Base-by-base conservation (phyloP, 768 basidiomycete genomes). In the Gyrodon lividus region DNA sequence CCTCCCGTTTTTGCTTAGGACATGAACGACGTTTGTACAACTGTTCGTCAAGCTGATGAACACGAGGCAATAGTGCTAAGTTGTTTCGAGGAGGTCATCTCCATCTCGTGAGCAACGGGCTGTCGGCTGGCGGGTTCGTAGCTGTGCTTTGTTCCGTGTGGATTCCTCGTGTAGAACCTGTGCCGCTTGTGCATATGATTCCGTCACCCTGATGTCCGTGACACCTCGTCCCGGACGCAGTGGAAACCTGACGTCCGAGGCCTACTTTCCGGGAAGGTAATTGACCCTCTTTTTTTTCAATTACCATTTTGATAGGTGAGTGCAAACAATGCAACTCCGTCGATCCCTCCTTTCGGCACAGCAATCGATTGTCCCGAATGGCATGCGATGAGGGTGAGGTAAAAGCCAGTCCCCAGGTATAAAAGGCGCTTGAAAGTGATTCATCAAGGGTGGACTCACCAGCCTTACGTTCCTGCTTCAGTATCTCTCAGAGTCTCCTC, bases 301-400 rank as follows among this genome's bases (percentile, higher is more conserved):
- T 37, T 41, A 37, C 28, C 44, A 24, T 43, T 44, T 46, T 28
- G 14, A 50, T 47, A 51, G 54, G 61, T 49, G 56, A 49, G 41
- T 35, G 45, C 67, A 47, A 51, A 48, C 50, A 46, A 68, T 68
- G 66, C 57, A 57, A 67, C 63, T 68, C 57, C 45, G 54, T 64
- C 56, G 54, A n/a, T n/a, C n/a, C n/a, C n/a, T 46, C 42, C 30
- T 55, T 53, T 30, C 34, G 28, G 60, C 52, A 64, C 54, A 56
- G 60, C 57, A 63, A 56, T 56, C 31, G 41, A 41, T 48, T 66
- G 37, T 47, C 58, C 61, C 47, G 48, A 60, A 58, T 26, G 19
- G 42, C 53, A 51, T 40, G 43, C 33, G 48, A n/a, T 24, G 9
- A 39, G 5, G 46, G 64, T 68, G 66, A 68, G 68, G 68, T 68